These are phyloP conservation scores for Kurtzmaniella quercitrusa DNA, from an alignment of 1,139 yeast genomes.

Conservation along the genomic window DNA sequence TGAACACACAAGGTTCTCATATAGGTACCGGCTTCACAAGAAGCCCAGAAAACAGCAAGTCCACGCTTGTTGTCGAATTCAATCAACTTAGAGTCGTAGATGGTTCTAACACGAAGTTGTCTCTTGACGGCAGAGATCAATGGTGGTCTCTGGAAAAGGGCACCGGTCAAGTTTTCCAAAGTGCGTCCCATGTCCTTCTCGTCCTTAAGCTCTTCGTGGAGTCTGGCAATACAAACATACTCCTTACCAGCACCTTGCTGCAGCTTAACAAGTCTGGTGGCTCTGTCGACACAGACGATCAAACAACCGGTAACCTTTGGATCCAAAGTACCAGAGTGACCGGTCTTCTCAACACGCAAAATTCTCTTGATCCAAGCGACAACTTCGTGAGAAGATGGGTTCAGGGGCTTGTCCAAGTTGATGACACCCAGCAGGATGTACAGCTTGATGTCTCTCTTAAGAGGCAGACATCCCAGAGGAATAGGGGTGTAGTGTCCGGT, in stretches of 20 bases:
- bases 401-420: constrained; percentile 95
- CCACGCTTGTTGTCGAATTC: constrained; percentile 97
- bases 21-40: constrained; percentile 99
- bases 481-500: constrained; percentile 96
- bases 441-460: constrained; percentile 87
- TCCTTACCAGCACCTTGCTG: constrained; percentile 99
- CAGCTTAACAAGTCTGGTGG: constrained; percentile 95
- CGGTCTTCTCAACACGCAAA: constrained; percentile 92
- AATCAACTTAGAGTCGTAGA: constrained; percentile 90
- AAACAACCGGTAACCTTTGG: constrained; percentile 98
- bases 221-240: constrained; percentile 94
- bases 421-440: constrained; percentile 94
- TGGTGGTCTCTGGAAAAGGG: constrained; percentile 98
- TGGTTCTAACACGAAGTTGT: constrained; percentile 96
- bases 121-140: constrained; percentile 98
- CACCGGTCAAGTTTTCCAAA: constrained; percentile 95
- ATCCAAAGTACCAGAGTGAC: constrained; percentile 98
- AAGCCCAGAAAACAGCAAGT: constrained; percentile 98
- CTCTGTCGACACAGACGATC: constrained; percentile 96
- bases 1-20: constrained; percentile 99
- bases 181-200: constrained; percentile 86
- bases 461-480: constrained; percentile 92
- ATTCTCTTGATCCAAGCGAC: constrained; percentile 99
- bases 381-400: constrained; percentile 97
- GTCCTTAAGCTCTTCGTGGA: constrained; percentile 89